A percentile compares a stretch with the other conserved stretches of the same genome.
Conservation (phyloP, 495 filamentous ascomycete genomes). For the Friedmanniomyces simplex region DNA sequence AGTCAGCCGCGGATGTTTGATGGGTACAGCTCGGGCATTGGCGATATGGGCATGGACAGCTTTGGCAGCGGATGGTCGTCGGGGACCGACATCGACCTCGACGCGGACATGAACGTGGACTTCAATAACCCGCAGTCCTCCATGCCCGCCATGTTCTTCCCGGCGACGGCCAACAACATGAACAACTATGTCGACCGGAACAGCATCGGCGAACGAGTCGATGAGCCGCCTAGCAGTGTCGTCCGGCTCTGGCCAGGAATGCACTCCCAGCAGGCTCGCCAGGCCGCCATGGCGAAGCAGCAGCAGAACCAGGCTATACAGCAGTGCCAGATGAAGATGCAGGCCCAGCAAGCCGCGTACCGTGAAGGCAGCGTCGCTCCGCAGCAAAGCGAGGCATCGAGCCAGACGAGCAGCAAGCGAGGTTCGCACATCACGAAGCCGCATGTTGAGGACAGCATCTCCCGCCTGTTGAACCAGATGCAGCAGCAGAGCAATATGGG, state of each 20-base stretch:
- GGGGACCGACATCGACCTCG: constrained; percentile 40
- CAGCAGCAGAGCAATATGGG: constrained; percentile 50
- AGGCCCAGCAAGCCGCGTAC: constrained; percentile 48
- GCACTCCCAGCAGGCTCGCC: constrained; percentile 78
- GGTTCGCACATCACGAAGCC: constrained; percentile 47
- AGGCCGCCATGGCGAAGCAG: constrained; percentile 53
- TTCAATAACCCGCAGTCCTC: constrained; percentile 44
- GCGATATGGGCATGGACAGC: constrained; percentile 28
- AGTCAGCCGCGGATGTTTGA: constrained; percentile 45
- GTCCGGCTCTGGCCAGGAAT: constrained; percentile 78
- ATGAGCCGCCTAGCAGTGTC: constrained; percentile 43
- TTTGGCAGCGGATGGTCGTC: constrained; percentile 43
- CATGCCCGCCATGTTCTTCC: constrained; percentile 40
- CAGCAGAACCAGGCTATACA: constrained; percentile 55
- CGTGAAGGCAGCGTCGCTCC: constrained; percentile 23
- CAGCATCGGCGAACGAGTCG: constrained; percentile 52
- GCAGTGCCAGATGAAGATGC: constrained; percentile 52
- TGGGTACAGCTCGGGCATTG: constrained; percentile 37
- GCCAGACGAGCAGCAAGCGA: constrained; percentile 31
- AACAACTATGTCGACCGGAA: constrained; percentile 58
- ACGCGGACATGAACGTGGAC: constrained; percentile 43
- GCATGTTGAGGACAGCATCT: constrained; percentile 74
- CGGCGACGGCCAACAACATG: constrained; percentile 16
- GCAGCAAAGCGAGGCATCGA: background rate
- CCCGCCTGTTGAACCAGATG: constrained; percentile 74